Base-by-base conservation (phyloP, 116 monocot genomes). In the Trichopus zeylanicus region DNA sequence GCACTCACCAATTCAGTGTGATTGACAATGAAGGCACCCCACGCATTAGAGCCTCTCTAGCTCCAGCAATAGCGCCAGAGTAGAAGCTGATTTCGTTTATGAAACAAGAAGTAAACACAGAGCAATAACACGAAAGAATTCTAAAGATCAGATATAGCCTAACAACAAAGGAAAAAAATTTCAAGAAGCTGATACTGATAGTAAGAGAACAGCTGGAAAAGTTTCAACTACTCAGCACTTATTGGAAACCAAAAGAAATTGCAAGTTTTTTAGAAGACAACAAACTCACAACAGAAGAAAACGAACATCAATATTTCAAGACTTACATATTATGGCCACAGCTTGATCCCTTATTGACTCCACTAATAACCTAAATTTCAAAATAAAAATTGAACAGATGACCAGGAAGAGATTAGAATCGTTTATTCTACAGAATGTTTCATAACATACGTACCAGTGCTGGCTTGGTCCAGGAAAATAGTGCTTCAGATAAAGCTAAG, bases 401-500 rank as follows among this genome's bases (percentile, higher is more conserved):
- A 48, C 12, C 22, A 53, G 25, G 16, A 48, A 30, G 12, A 20
- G n/a, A n/a, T n/a, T n/a, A n/a, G n/a, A n/a, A n/a, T n/a, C n/a
- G n/a, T n/a, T n/a, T n/a, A n/a, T n/a, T 42, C n/a, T 52, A 37
- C 60, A 23, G 13, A 10, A 16, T 24, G 18, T n/a, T 23, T 52
- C 35, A 71, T 15, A n/a, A 56, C 54, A 55, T 0, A 60, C 6
- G 55, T 91, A 97, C 97, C 76, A 91, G 34, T 62, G 78, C 53
- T 31, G 97, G 97, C 64, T 69, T 84, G 25, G 87, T 75, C 84
- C 84, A 91, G 53, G 91, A 78, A 77, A 91, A 97, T 29, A 97
- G 56, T 37, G 84, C 67, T 4, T 87, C 91, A 20, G 97, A 91
- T 62, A 97, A 80, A 64, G 87, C 90, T 48, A 97, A 78, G n/a